Base-by-base conservation (phyloP, 2,329 filamentous ascomycete genomes). In the Fusarium sp. region DNA sequence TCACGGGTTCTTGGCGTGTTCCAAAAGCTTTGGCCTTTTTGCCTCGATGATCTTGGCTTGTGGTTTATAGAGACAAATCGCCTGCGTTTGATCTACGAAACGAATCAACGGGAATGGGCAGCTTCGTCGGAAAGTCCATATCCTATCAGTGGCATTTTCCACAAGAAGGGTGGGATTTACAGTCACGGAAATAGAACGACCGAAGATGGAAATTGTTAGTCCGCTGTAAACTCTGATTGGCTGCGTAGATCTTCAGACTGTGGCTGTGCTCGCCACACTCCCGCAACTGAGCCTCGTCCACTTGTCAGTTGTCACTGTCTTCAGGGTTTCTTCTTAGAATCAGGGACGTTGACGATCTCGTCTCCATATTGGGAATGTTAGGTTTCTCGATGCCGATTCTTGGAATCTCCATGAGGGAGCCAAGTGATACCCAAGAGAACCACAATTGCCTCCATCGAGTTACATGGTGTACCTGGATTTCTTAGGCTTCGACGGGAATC, bases 241-340 rank as follows among this genome's bases (percentile, higher is more conserved):
- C 21, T 47, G n/a, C 25, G 7, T n/a, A 18, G 43, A 13, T 28
- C 42, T 46, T 18, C 35, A 50, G 44, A 33, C 25, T 69, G 74
- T 79, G 75, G 77, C 77, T 77, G 69, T 75, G 77, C 70, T 69
- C 64, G 74, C 75, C 75, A 76, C 77, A 67, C 59, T 59, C 32
- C 53, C 13, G 30, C 54, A 67, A 46, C 59, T 54, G 71, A 78
- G 62, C 69, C 71, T 75, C 65, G 64, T 62, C 62, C 63, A 47
- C 33, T 35, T 28, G 61, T 69, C 58, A 47, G 44, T 47, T 21
- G 44, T 47, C 19, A 44, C 42, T 40, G 12, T 67, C 64, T 70
- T 63, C 65, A 59, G 65, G 63, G 67, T 54, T 49, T 62, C 47
- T 63, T 35, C 23, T 54, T 57, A 43, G 57, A 57, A 44, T 23